Conservation (phyloP, 164 flowering plant genomes). For the Sedum album region DNA sequence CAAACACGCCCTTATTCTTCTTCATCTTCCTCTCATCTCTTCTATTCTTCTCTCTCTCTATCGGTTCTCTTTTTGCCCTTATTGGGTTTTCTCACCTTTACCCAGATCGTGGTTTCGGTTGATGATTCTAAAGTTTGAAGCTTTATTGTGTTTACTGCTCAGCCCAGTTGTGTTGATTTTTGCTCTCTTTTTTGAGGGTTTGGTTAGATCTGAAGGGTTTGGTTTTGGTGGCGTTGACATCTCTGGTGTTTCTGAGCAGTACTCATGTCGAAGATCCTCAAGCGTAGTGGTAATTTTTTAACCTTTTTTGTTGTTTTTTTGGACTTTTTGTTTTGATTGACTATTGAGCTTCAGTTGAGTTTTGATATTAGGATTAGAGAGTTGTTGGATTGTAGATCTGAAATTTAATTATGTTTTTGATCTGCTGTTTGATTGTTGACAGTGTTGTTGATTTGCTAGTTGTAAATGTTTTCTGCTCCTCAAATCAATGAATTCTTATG, state of each 20-base stretch:
- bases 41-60: neutral
- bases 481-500: neutral
- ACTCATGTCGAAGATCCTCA: conserved; percentile 43
- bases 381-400: neutral
- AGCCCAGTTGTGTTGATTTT: neutral
- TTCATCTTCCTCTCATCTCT: neutral
- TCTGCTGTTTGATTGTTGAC: conserved; percentile 8
- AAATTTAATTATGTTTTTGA: conserved; percentile 9
- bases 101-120: neutral
- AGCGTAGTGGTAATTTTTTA: conserved; percentile 27
- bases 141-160: neutral
- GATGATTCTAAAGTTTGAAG: neutral
- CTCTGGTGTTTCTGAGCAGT: conserved; percentile 13
- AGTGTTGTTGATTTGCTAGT: too few species aligned
- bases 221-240: conserved; percentile 16
- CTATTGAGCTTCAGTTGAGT: too few species aligned
- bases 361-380: neutral
- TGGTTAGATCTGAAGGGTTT: conserved; percentile 16
- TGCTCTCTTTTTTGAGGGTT: conserved; percentile 10
- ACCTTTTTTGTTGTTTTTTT: neutral
- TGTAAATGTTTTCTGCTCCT: neutral
- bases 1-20: neutral
- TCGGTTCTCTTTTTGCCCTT: neutral
- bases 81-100: neutral
- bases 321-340: neutral